A percentile compares a stretch with the other conserved stretches of the same genome.
phyloP scores from a whole-genome alignment of 2,329 filamentous ascomycete genomes.

The Ophiostoma sp. region DNA sequence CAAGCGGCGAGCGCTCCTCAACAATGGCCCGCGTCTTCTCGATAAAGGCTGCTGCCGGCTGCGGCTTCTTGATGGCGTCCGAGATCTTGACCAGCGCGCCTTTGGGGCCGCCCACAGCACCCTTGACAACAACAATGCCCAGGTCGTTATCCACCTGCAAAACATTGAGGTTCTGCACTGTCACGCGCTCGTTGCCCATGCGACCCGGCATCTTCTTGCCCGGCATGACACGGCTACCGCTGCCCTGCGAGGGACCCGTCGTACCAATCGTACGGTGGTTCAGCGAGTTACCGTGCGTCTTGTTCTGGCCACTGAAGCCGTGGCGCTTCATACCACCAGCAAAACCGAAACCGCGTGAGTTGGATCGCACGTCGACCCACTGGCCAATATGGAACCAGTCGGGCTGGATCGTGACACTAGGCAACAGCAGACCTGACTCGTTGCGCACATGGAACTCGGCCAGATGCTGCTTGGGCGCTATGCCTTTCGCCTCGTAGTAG shows the following conservation, averaged over 20 bases:
- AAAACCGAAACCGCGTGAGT: constrained; percentile 87
- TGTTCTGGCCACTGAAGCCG: constrained; percentile 84
- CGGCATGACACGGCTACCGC: constrained; percentile 86
- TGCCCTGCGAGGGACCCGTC: constrained; percentile 83
- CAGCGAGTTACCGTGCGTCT: constrained; percentile 92
- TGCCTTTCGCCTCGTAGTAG: constrained; percentile 78
- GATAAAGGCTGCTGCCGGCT: constrained; percentile 52
- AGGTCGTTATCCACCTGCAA: constrained; percentile 84
- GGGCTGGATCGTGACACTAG: constrained; percentile 76
- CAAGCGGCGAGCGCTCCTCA: constrained; percentile 50
- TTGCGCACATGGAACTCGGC: constrained; percentile 84
- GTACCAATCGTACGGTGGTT: constrained; percentile 93
- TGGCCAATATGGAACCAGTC: constrained; percentile 90
- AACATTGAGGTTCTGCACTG: constrained; percentile 87
- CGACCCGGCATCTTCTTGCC: constrained; percentile 98
- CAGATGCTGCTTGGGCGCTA: constrained; percentile 81
- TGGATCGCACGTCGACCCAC: constrained; percentile 80
- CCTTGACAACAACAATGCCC: constrained; percentile 85
- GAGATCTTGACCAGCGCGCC: constrained; percentile 80
- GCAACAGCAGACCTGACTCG: constrained; percentile 68
- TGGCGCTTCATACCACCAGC: constrained; percentile 97
- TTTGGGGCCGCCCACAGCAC: constrained; percentile 84
- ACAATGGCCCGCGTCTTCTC: constrained; percentile 47
- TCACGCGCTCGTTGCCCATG: constrained; percentile 88
- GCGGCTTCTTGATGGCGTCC: constrained; percentile 83